Conservation (phyloP, 2,329 filamentous ascomycete genomes). For the Sphaerulina musiva region DNA sequence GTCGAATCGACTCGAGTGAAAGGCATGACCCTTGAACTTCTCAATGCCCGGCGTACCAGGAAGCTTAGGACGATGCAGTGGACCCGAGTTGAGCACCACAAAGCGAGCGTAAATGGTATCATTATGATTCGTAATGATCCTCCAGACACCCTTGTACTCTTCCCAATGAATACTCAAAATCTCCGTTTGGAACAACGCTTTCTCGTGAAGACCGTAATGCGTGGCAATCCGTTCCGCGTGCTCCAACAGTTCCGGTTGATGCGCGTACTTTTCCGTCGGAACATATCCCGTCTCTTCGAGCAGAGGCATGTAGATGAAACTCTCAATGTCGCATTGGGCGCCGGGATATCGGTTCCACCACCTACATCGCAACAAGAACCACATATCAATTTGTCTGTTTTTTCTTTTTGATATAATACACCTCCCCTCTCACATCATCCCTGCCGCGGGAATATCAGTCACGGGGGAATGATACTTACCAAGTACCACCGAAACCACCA, state of each 20-base stretch:
- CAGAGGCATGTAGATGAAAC: conserved; percentile 42
- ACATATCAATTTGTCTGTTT: conserved; percentile 34
- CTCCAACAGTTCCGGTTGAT: conserved; percentile 39
- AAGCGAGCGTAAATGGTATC: conserved; percentile 35
- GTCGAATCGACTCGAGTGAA: conserved; percentile 43
- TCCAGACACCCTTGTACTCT: conserved; percentile 33
- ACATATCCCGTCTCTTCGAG: conserved; percentile 41
- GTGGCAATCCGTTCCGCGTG: conserved; percentile 21
- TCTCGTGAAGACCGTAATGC: conserved; percentile 26
- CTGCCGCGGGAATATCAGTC: no score
- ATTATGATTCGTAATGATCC: conserved; percentile 17
- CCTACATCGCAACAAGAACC: neutral
- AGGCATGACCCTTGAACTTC: conserved; percentile 37
- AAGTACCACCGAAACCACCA: conserved; percentile 37
- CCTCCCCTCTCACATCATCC: no score
- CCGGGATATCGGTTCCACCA: conserved; percentile 35
- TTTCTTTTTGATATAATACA: no score
- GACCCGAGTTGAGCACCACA: conserved; percentile 38
- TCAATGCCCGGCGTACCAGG: conserved; percentile 38
- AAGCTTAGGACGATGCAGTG: conserved; percentile 42
- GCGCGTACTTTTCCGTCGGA: conserved; percentile 35
- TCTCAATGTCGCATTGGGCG: conserved; percentile 44
- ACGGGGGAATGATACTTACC: neutral
- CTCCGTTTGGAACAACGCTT: conserved; percentile 39
- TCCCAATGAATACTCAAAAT: conserved; percentile 18